Evolutionary conservation across 495 filamentous ascomycete genomes (phyloP).

Genomic region (Apiosordaria backusii): DNA sequence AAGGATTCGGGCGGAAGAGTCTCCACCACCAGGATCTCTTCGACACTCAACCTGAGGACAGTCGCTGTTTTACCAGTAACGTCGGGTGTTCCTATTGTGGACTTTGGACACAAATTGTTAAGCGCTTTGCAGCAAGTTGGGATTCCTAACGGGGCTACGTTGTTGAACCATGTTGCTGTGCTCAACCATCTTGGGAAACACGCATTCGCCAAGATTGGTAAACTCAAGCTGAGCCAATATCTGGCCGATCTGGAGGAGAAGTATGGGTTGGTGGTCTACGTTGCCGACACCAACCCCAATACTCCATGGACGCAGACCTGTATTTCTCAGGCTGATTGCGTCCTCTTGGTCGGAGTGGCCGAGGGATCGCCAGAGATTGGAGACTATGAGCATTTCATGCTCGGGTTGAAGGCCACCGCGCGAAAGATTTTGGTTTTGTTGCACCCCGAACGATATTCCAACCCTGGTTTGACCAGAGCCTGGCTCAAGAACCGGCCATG

Average conservation of each 20-base stretch:
- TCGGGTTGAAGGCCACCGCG: conserved; percentile 96
- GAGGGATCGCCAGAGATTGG: conserved; percentile 87
- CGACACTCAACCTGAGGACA: conserved; percentile 87
- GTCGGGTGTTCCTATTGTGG: conserved; percentile 86
- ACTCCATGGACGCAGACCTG: conserved; percentile 98
- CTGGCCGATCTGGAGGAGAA: conserved; percentile 96
- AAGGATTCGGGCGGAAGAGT: conserved; percentile 53
- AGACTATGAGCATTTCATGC: conserved; percentile 91
- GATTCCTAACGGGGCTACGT: conserved; percentile 81
- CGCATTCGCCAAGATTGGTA: conserved; percentile 96
- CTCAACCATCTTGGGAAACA: conserved; percentile 91
- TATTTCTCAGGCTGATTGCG: conserved; percentile 92
- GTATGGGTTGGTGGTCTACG: conserved; percentile 91
- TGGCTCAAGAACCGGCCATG: conserved; percentile 94
- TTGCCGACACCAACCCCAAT: conserved; percentile 95
- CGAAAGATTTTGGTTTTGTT: conserved; percentile 92
- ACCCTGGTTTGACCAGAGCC: conserved; percentile 73
- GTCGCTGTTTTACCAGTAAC: conserved; percentile 90
- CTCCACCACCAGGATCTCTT: conserved; percentile 65
- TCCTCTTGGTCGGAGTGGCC: conserved; percentile 85
- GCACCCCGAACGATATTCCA: conserved; percentile 85
- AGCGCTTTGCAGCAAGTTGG: conserved; percentile 86
- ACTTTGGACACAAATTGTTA: conserved; percentile 88
- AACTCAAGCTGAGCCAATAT: conserved; percentile 92
- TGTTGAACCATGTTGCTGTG: conserved; percentile 89